Evolutionary conservation across 108 stramenopile species (phyloP).

Genomic region (Cylindrotheca closterium): DNA sequence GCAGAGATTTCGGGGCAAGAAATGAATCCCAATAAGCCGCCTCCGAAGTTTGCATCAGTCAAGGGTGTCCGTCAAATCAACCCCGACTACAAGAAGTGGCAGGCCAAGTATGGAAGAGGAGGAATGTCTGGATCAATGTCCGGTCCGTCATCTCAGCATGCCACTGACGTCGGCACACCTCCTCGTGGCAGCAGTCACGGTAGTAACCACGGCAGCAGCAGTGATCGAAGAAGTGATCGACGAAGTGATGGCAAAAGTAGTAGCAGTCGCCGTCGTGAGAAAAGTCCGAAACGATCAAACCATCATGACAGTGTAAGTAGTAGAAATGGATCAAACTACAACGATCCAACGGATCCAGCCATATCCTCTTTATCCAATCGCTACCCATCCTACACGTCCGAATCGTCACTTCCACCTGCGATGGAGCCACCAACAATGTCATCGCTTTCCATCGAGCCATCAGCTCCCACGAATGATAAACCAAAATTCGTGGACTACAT

Average conservation of each 20-base stretch:
- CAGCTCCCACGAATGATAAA: neutral
- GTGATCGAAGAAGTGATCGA: neutral
- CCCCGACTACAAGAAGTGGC: constrained; percentile 46
- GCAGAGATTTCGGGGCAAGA: neutral
- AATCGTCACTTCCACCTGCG: neutral
- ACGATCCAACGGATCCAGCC: neutral
- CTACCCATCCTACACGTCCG: neutral
- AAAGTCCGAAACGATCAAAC: too few species aligned
- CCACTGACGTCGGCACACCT: neutral
- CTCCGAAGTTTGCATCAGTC: constrained; percentile 38
- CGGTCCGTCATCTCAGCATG: too few species aligned
- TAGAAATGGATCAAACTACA: too few species aligned
- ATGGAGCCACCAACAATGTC: constrained; percentile 9
- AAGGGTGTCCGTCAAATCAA: constrained; percentile 49
- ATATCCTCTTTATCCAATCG: neutral
- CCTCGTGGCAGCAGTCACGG: neutral
- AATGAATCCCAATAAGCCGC: constrained; percentile 2
- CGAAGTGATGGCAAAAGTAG: neutral
- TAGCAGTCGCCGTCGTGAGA: too few species aligned
- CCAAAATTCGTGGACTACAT: constrained; percentile 74
- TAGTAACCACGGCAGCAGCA: neutral
- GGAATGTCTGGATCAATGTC: neutral
- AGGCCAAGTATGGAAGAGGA: constrained; percentile 5
- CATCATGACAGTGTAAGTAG: too few species aligned
- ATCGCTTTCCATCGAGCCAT: constrained; percentile 5